Evolutionary conservation across 2,329 filamentous ascomycete species (phyloP).

Genomic region (Penicillium thymicola): DNA sequence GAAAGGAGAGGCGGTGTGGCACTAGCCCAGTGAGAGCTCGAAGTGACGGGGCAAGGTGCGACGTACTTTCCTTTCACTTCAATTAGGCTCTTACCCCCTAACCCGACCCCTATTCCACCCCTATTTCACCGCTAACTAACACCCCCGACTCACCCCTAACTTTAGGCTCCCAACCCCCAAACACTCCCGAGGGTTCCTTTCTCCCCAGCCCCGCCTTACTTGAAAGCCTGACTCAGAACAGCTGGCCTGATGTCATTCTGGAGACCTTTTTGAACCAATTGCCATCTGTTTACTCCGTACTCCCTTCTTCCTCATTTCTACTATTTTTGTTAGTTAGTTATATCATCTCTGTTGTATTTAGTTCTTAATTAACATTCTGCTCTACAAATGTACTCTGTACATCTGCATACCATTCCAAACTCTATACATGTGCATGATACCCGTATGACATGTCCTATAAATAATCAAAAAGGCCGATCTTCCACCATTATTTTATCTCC

Average conservation of each 20-base stretch:
- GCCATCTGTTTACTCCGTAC: background rate
- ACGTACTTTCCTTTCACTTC: background rate
- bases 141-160: no score
- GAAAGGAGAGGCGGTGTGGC: conserved; percentile 22
- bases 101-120: background rate
- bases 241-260: conserved; percentile 25
- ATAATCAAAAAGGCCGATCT: conserved; percentile 7
- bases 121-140: no score
- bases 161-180: background rate
- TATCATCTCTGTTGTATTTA: background rate
- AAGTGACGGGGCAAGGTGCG: background rate
- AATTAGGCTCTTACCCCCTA: background rate
- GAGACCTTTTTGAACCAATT: conserved; percentile 10
- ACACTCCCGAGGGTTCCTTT: background rate
- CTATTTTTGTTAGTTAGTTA: background rate
- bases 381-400: background rate
- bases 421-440: background rate
- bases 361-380: background rate
- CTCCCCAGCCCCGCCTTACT: background rate
- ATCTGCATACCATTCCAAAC: background rate
- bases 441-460: conserved; percentile 1
- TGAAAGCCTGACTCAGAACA: conserved; percentile 8
- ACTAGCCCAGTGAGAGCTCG: conserved; percentile 14
- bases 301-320: background rate
- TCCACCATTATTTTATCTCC: conserved; percentile 14